Percentiles rank a stretch among this genome's conserved stretches.
These are phyloP conservation scores for Tympanopsis confertula DNA, from an alignment of 2,329 filamentous ascomycete species.

Conservation along the genomic window DNA sequence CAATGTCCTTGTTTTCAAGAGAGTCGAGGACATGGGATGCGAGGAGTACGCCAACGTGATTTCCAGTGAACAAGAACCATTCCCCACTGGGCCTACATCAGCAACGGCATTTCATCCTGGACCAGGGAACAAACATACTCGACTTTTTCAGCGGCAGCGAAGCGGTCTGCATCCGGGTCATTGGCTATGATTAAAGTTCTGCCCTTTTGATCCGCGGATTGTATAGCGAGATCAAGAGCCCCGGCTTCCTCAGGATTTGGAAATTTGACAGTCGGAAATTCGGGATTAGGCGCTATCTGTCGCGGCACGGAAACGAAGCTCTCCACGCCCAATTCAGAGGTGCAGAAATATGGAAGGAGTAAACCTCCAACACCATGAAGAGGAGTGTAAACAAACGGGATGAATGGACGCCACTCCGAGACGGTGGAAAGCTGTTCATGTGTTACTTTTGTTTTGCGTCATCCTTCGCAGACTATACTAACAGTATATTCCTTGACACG, in stretches of 20 bases:
- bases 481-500: not conserved
- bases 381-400: conserved; percentile 38
- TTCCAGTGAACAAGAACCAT: conserved; percentile 54
- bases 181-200: conserved; percentile 45
- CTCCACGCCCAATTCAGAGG: not conserved
- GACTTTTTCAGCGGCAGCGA: conserved; percentile 47
- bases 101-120: not conserved
- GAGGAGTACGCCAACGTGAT: conserved; percentile 49
- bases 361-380: conserved; percentile 42
- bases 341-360: conserved; percentile 20
- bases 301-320: conserved; percentile 20
- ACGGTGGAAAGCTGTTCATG: conserved; percentile 2
- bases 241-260: conserved; percentile 56
- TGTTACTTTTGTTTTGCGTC: conserved; percentile 4
- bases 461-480: conserved; percentile 9
- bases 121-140: conserved; percentile 19
- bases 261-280: conserved; percentile 53
- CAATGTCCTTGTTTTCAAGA: conserved; percentile 15
- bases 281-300: conserved; percentile 46
- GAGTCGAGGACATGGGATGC: conserved; percentile 41
- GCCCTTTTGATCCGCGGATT: conserved; percentile 34
- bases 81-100: conserved; percentile 19
- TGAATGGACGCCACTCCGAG: not conserved
- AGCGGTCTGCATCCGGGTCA: conserved; percentile 54
- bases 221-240: conserved; percentile 45